Conservation (phyloP, 192 early-diverging fungal species). For the Funneliformis mosseae region DNA sequence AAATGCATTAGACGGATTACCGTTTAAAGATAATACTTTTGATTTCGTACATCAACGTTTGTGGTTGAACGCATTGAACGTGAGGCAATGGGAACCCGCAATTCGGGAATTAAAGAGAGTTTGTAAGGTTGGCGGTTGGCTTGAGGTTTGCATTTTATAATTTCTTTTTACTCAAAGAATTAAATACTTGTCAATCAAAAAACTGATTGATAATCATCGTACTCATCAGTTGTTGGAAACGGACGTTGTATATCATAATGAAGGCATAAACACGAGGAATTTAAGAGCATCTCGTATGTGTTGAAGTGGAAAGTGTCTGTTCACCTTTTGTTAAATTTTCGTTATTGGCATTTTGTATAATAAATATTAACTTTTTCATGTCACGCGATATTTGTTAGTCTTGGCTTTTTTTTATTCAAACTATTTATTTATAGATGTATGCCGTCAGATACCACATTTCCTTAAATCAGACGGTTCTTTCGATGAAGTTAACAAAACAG, state of each 20-base stretch:
- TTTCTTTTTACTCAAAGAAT: background rate
- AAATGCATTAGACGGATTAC: constrained; percentile 7
- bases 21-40: constrained; percentile 14
- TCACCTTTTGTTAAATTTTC: background rate
- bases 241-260: background rate
- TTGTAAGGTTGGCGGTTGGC: background rate
- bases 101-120: background rate
- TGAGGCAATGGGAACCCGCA: background rate
- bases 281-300: background rate
- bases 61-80: background rate
- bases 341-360: background rate
- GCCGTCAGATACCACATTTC: no score
- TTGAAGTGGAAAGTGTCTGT: no score
- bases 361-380: background rate
- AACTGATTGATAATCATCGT: no score
- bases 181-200: no score
- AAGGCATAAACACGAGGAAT: background rate
- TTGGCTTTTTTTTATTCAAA: background rate
- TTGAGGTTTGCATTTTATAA: background rate
- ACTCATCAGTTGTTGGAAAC: background rate
- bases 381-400: background rate
- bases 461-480: no score
- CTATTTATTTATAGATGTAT: background rate
- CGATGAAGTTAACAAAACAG: background rate
- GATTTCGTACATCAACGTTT: constrained; percentile 22